These are phyloP conservation scores for Pyrenophora seminiperda DNA, from an alignment of 2,329 filamentous ascomycete species.

Conservation along the genomic window DNA sequence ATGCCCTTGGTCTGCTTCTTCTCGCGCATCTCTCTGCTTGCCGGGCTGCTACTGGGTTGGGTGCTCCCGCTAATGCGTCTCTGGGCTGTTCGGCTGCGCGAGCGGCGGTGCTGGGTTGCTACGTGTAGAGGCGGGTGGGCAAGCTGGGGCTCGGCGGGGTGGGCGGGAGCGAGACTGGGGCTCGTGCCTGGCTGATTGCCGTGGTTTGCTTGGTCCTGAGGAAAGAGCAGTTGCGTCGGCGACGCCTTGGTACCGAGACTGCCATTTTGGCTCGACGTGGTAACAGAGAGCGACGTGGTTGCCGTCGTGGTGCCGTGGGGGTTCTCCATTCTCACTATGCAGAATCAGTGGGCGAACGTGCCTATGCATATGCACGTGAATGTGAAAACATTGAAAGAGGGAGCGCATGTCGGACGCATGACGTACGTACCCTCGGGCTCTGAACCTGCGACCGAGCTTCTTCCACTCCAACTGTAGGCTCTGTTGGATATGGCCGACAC, in stretches of 20 bases:
- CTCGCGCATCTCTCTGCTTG: conserved; percentile 65
- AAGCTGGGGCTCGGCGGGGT: conserved; percentile 26
- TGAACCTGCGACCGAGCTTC: conserved; percentile 53
- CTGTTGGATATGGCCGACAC: conserved; percentile 63
- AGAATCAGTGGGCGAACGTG: conserved; percentile 10
- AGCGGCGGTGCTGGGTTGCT: conserved; percentile 32
- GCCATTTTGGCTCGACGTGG: conserved; percentile 53
- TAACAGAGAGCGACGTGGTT: conserved; percentile 52
- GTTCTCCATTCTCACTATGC: conserved; percentile 35
- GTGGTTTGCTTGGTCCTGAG: conserved; percentile 33
- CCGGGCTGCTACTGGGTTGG: conserved; percentile 81
- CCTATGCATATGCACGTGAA: conserved; percentile 5
- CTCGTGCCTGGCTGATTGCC: conserved; percentile 8
- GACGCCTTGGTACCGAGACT: conserved; percentile 47
- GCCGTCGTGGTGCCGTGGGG: conserved; percentile 49
- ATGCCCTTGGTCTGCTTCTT: conserved; percentile 59
- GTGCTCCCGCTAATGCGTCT: conserved; percentile 82
- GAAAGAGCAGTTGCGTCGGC: conserved; percentile 45
- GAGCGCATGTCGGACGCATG: conserved; percentile 4
- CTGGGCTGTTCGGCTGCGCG: conserved; percentile 59
- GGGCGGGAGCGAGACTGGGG: conserved; percentile 17
- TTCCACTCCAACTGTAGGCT: conserved; percentile 56
- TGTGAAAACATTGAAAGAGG: conserved; percentile 6
- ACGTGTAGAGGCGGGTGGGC: conserved; percentile 21
- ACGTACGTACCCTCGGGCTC: conserved; percentile 53